phyloP scores from a whole-genome alignment of 306 rosid genomes.

The Cucurbita moschata region DNA sequence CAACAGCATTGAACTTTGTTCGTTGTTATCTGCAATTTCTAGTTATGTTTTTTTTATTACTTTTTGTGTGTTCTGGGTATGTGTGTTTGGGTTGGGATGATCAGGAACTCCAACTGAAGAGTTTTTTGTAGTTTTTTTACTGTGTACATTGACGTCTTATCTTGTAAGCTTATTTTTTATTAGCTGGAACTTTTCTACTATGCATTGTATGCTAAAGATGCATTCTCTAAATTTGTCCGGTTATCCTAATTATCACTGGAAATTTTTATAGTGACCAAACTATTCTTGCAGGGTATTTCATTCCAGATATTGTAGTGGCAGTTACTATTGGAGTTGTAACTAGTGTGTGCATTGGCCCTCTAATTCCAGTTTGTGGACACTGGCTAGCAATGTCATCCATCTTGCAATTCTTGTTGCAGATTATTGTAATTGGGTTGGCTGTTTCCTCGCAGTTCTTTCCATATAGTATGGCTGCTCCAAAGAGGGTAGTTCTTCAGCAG shows the following conservation, averaged over 20 bases:
- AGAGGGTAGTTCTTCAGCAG: conserved; percentile 76
- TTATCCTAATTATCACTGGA: neutral
- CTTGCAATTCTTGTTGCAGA: conserved; percentile 60
- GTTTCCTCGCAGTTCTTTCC: conserved; percentile 89
- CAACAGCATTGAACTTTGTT: neutral
- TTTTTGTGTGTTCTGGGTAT: neutral
- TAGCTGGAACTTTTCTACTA: neutral
- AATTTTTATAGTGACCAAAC: conserved; percentile 11
- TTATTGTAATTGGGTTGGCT: conserved; percentile 60
- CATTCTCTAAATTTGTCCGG: neutral
- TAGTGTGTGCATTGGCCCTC: conserved; percentile 73
- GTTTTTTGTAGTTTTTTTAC: neutral
- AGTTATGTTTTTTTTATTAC: neutral
- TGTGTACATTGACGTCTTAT: neutral
- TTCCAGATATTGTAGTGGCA: conserved; percentile 69
- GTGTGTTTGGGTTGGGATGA: neutral
- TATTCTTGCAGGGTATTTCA: conserved; percentile 47
- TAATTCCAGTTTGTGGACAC: conserved; percentile 63
- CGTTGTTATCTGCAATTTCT: neutral
- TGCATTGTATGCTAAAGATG: neutral
- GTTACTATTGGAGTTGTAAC: conserved; percentile 59
- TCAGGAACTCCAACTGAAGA: neutral
- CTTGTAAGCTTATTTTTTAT: neutral
- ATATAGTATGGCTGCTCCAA: conserved; percentile 68
- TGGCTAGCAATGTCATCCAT: conserved; percentile 79